A percentile compares a stretch with the other conserved stretches of the same genome.
phyloP scores from a whole-genome alignment of 139 green algal genomes.

The Dunaliella sp. region DNA sequence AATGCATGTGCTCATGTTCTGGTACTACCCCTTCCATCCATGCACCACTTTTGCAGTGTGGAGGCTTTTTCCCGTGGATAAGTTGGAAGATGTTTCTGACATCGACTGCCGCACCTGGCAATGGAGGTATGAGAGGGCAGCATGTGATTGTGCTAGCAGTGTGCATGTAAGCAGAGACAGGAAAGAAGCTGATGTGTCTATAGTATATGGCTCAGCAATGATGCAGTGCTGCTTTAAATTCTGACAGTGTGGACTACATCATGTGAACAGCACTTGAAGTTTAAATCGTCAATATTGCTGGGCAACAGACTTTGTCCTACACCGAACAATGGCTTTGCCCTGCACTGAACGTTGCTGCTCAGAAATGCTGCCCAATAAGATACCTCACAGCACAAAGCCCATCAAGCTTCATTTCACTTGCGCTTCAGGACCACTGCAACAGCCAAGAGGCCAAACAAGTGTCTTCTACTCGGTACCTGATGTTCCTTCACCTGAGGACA shows the following conservation, averaged over 20 bases:
- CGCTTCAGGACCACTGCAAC: slow-evolving; percentile 23
- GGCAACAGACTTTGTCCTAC: no score
- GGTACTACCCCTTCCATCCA: no score
- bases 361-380: no score
- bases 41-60: no score
- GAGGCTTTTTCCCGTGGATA: slow-evolving; percentile 87
- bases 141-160: not conserved
- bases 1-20: no score
- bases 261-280: not conserved
- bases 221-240: not conserved
- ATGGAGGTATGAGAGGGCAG: slow-evolving; percentile 63
- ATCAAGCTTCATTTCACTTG: not conserved
- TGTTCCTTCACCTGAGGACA: not conserved
- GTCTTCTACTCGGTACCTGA: slow-evolving; percentile 34
- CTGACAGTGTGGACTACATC: no score
- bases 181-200: not conserved
- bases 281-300: no score
- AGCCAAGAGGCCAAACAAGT: slow-evolving; percentile 39
- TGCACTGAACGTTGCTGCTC: no score
- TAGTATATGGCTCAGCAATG: not conserved
- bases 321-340: no score
- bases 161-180: not conserved
- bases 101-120: slow-evolving; percentile 72
- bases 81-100: slow-evolving; percentile 77
- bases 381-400: not conserved